phyloP scores from a whole-genome alignment of 805 yeast species.

The Wickerhamiella domercqiae region DNA sequence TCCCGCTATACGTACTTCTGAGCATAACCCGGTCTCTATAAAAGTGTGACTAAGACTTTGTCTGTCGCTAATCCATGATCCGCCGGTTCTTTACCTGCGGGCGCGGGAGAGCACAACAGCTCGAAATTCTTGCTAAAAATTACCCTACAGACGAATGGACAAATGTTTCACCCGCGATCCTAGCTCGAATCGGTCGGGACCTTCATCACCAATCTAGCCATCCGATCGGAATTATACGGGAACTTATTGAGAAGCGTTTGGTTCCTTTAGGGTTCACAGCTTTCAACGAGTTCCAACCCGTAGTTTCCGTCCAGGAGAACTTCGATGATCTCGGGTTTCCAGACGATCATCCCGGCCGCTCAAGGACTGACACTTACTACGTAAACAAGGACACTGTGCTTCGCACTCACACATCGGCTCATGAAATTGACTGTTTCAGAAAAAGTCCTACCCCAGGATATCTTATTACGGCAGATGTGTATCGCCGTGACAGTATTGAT shows the following conservation, averaged over 20 bases:
- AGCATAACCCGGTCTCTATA: too few species aligned
- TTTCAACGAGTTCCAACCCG: slow-evolving; percentile 69
- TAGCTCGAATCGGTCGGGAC: slow-evolving; percentile 51
- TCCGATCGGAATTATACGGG: slow-evolving; percentile 77
- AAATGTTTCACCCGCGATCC: slow-evolving; percentile 64
- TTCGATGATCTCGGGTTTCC: slow-evolving; percentile 91
- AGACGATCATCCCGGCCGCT: slow-evolving; percentile 80
- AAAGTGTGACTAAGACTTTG: too few species aligned
- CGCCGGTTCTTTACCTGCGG: too few species aligned
- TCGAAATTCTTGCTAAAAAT: background rate
- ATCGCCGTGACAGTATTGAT: slow-evolving; percentile 89
- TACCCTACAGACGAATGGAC: slow-evolving; percentile 58
- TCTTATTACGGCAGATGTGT: slow-evolving; percentile 88
- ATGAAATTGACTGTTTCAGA: slow-evolving; percentile 74
- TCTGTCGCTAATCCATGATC: too few species aligned
- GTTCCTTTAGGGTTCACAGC: slow-evolving; percentile 48
- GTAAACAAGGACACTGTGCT: slow-evolving; percentile 55
- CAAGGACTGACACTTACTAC: slow-evolving; percentile 86
- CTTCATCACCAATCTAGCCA: slow-evolving; percentile 62
- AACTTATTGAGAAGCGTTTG: slow-evolving; percentile 56
- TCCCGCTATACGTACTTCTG: too few species aligned
- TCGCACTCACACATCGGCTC: slow-evolving; percentile 95
- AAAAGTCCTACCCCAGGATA: slow-evolving; percentile 63
- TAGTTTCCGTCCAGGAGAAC: slow-evolving; percentile 66
- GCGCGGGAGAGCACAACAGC: too few species aligned